phyloP scores from a whole-genome alignment of 306 rosid species.

The Datisca glomerata region DNA sequence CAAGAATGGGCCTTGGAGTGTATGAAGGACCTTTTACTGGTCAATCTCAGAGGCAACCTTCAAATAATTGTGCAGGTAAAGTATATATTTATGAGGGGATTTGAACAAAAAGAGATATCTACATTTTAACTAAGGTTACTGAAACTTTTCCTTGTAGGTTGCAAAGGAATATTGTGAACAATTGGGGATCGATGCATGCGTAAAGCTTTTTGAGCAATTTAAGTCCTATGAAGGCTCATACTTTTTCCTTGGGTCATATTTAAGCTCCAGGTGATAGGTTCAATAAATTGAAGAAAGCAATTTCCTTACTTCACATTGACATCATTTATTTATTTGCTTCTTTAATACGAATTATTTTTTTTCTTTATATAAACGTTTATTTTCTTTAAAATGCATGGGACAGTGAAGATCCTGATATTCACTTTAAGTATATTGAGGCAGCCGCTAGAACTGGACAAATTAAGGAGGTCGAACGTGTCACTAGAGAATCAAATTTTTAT shows the following conservation, averaged over 20 bases:
- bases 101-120: not conserved
- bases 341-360: conserved; percentile 1
- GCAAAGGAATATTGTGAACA: conserved; percentile 99
- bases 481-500: conserved; percentile 95
- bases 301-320: no score
- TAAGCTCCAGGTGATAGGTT: conserved; percentile 75
- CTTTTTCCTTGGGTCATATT: conserved; percentile 92
- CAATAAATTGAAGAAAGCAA: no score
- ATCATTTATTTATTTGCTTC: no score
- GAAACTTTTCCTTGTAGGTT: conserved; percentile 36
- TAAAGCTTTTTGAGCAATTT: conserved; percentile 95
- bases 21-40: conserved; percentile 96
- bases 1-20: conserved; percentile 97
- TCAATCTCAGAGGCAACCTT: conserved; percentile 94
- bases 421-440: conserved; percentile 96
- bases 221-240: conserved; percentile 94
- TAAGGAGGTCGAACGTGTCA: conserved; percentile 97
- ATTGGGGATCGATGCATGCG: conserved; percentile 84
- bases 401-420: conserved; percentile 99
- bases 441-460: conserved; percentile 99
- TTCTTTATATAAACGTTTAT: not conserved
- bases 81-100: no score
- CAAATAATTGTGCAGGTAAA: conserved; percentile 98
- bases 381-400: conserved; percentile 12
- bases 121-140: no score